Evolutionary conservation across 148 eudicot species (phyloP).

Genomic region (Polygonum aviculare): DNA sequence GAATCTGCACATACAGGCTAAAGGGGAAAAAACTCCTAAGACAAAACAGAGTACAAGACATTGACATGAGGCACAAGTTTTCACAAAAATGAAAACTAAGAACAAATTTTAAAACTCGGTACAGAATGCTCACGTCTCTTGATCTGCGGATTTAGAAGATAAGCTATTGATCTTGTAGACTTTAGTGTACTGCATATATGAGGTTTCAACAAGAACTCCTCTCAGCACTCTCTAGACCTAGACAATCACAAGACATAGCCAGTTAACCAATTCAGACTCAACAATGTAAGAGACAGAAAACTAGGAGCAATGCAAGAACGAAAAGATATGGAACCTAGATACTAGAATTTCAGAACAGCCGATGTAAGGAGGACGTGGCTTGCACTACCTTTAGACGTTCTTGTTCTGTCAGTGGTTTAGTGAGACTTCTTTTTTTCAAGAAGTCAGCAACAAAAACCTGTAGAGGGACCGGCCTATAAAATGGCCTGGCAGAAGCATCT

Average conservation of each 20-base stretch:
- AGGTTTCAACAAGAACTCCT: constrained; percentile 26
- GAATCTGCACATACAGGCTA: no score
- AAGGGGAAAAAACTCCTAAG: no score
- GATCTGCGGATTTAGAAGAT: constrained; percentile 11
- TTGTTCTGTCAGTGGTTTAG: constrained; percentile 30
- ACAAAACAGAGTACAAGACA: no score
- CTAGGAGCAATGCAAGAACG: no score
- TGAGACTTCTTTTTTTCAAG: constrained; percentile 14
- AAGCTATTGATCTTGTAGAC: constrained; percentile 15
- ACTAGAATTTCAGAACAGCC: neutral
- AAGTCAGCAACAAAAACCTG: constrained; percentile 25
- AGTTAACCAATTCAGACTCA: no score
- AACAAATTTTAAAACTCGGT: neutral
- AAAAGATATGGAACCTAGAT: neutral
- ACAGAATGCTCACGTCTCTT: constrained; percentile 13
- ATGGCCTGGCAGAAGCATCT: constrained; percentile 31
- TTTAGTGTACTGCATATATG: constrained; percentile 22
- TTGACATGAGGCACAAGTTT: neutral
- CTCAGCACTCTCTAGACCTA: no score
- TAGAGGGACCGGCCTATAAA: constrained; percentile 32
- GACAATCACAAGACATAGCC: no score
- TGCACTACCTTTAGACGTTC: constrained; percentile 36
- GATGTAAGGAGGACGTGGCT: neutral
- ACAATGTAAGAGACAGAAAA: no score
- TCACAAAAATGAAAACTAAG: neutral